These are phyloP conservation scores for Xenosphaeropsis pyriputrescens DNA, from an alignment of 2,329 filamentous ascomycete genomes.

Conservation along the genomic window DNA sequence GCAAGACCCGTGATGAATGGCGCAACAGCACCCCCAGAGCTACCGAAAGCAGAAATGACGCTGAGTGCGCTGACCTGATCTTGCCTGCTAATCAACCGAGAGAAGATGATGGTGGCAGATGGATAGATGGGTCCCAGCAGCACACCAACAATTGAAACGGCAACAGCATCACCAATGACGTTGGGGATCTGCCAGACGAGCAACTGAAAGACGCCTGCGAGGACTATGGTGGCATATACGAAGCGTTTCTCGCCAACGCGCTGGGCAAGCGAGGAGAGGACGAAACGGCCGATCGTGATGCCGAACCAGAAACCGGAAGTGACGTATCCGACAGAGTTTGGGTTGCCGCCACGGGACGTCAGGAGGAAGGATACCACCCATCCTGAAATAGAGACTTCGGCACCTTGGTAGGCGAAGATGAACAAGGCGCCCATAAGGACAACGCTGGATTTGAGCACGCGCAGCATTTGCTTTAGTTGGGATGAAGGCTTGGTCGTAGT, in stretches of 20 bases:
- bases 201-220: slow-evolving; percentile 54
- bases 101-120: slow-evolving; percentile 51
- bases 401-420: slow-evolving; percentile 77
- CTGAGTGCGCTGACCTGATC: slow-evolving; percentile 50
- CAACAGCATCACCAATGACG: slow-evolving; percentile 53
- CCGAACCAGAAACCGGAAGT: slow-evolving; percentile 59
- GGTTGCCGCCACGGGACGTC: slow-evolving; percentile 52
- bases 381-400: slow-evolving; percentile 70
- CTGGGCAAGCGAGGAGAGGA: slow-evolving; percentile 51
- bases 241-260: slow-evolving; percentile 56
- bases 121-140: slow-evolving; percentile 70
- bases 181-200: slow-evolving; percentile 69
- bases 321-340: slow-evolving; percentile 63
- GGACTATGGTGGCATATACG: slow-evolving; percentile 46
- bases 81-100: slow-evolving; percentile 39
- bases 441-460: slow-evolving; percentile 30
- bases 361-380: slow-evolving; percentile 84
- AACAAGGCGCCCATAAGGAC: slow-evolving; percentile 66
- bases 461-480: slow-evolving; percentile 19
- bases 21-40: slow-evolving; percentile 53
- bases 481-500: slow-evolving; percentile 22
- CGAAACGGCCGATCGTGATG: slow-evolving; percentile 63
- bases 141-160: slow-evolving; percentile 56
- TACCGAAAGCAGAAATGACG: slow-evolving; percentile 56
- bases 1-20: slow-evolving; percentile 32